A percentile compares a stretch with the other conserved stretches of the same genome.
Conservation (phyloP, 2,329 filamentous ascomycete species). For the Sphaerulina musiva region DNA sequence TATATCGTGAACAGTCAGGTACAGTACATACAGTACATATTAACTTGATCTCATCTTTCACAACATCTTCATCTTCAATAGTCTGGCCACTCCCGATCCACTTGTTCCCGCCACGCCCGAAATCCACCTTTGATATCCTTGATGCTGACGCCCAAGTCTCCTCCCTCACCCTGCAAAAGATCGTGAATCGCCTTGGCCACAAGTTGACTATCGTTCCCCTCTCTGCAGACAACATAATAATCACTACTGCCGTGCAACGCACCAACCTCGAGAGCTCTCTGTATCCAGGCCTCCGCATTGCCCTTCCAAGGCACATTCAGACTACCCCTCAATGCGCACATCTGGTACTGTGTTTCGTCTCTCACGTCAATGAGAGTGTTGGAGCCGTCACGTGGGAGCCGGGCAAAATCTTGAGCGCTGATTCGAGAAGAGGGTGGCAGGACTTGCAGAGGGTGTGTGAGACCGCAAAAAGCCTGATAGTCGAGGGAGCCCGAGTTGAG, state of each 20-base stretch:
- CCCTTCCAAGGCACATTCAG: slow-evolving; percentile 66
- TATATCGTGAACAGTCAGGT: no score
- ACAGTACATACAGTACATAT: no score
- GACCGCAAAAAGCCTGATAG: slow-evolving; percentile 81
- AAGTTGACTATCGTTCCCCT: slow-evolving; percentile 73
- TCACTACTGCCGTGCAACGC: slow-evolving; percentile 40
- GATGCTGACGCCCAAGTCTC: slow-evolving; percentile 52
- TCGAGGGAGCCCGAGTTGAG: slow-evolving; percentile 52
- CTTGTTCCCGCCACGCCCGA: slow-evolving; percentile 61
- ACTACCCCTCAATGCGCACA: slow-evolving; percentile 68
- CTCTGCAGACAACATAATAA: slow-evolving; percentile 58
- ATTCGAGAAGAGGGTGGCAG: slow-evolving; percentile 62
- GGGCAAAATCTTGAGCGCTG: slow-evolving; percentile 55
- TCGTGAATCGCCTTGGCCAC: slow-evolving; percentile 60
- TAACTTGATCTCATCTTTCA: no score
- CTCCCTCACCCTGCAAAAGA: slow-evolving; percentile 25
- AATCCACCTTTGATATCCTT: slow-evolving; percentile 68
- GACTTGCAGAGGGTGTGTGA: slow-evolving; percentile 47
- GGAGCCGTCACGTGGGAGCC: slow-evolving; percentile 24
- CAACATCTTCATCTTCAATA: slow-evolving; percentile 38
- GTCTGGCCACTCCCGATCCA: slow-evolving; percentile 56
- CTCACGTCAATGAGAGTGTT: slow-evolving; percentile 74
- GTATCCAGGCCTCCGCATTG: slow-evolving; percentile 35
- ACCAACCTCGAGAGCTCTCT: slow-evolving; percentile 23
- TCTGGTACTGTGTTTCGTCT: slow-evolving; percentile 75